Evolutionary conservation across 192 early-diverging fungal species (phyloP), one percentile per base, ranked within the genome.

Genomic region (Lobosporangium transversale): DNA sequence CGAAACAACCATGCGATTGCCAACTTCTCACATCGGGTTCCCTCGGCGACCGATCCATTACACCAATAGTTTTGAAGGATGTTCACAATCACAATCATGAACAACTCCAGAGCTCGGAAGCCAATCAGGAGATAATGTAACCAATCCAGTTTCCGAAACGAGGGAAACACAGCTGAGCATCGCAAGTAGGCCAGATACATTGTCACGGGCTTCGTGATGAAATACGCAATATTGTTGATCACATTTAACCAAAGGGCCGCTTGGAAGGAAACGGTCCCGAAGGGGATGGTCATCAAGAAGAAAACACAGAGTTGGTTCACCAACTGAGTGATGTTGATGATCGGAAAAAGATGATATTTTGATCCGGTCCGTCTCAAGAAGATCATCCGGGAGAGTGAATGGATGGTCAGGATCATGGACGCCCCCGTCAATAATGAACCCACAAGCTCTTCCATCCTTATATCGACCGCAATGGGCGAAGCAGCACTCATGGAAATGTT

Each of bases 161-260:
- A n/a, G 7, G 67, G 62, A 20, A 49, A 79, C 0, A 70, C 78
- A 20, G 78, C 62, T 2, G 67, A 66, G 23, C 78, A 79, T 0
- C 78, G 62, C 12, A 79, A 48, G 48, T 80, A 80, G 23, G 79
- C 79, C 55, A 80, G 32, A 36, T 80, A 80, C 70, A 80, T 73
- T 11, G 59, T 62, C 2, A 30, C 51, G 10, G 79, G 79, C 35
- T 80, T 80, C 9, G 66, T 65, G 42, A 80, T 35, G 23, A 80
- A 80, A 43, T 80, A 80, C n/a, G 66, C 56, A 18, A 74, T n/a
- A 30, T 80, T 80, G 60, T 75, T 80, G n/a, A 75, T 44, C 12
- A 76, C 57, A n/a, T 57, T 75, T 15, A 68, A 40, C 71, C 71
- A 76, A 0, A 75, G 58, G 10, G 53, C 70, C 0, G 58, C 30